Evolutionary conservation across 495 filamentous ascomycete genomes (phyloP).

Genomic region (Aspergillus ostianus): DNA sequence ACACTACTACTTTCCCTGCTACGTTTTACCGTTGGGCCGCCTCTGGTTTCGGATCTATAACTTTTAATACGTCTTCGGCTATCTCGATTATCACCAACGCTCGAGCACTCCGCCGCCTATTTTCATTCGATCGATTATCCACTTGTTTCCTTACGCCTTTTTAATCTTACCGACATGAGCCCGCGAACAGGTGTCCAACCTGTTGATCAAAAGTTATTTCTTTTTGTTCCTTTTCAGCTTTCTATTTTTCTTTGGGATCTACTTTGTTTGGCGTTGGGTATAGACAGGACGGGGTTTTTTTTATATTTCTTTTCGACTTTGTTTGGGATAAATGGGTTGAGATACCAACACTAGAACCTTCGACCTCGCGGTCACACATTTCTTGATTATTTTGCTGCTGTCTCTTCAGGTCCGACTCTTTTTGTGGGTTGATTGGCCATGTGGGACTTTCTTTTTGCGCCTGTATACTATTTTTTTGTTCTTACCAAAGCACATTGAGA

Average conservation of each 20-base stretch:
- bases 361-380: conserved; percentile 46
- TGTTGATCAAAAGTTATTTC: conserved; percentile 27
- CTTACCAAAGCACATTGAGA: conserved; percentile 12
- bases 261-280: conserved; percentile 38
- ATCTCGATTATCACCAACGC: conserved; percentile 11
- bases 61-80: conserved; percentile 34
- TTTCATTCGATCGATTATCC: conserved; percentile 21
- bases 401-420: conserved; percentile 10
- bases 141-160: conserved; percentile 15
- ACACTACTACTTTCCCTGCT: conserved; percentile 28
- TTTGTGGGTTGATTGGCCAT: conserved; percentile 15
- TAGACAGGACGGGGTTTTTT: conserved; percentile 42
- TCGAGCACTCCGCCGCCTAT: conserved; percentile 14
- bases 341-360: conserved; percentile 46
- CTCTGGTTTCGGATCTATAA: conserved; percentile 31
- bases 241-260: conserved; percentile 21
- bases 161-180: conserved; percentile 11
- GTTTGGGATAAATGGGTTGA: conserved; percentile 44
- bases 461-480: conserved; percentile 14
- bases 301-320: conserved; percentile 28
- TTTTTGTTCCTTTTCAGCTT: conserved; percentile 22
- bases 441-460: conserved; percentile 17
- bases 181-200: conserved; percentile 5
- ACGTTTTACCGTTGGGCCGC: conserved; percentile 16
- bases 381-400: conserved; percentile 21